Base-by-base conservation (phyloP, 1,284 basidiomycete species). In the Naganishia albida region DNA sequence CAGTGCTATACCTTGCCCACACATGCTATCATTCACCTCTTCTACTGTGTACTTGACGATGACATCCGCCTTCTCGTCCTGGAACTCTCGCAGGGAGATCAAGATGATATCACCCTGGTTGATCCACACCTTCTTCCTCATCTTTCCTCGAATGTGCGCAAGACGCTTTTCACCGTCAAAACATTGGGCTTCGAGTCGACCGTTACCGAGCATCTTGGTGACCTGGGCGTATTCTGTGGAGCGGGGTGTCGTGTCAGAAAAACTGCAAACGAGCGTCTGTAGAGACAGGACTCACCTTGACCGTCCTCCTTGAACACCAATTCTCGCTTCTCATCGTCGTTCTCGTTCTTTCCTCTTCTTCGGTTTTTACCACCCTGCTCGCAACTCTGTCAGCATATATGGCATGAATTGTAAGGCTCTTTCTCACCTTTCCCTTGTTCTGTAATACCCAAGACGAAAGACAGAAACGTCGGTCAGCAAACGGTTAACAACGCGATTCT, bases 71-170 rank as follows among this genome's bases (percentile, higher is more conserved):
- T 98, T 98, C 81, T 93, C 93, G 74, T 99, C 96, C 80, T 99
- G 95, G 86, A 99, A 99, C 65, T 99, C 96, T 72, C 96, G 91
- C 62, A 99, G 85, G 34, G 95, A 99, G 44, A 99, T 83, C 50
- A 99, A 84, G 69, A 99, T 88, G 77, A 99, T 98, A 77, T 99
- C 96, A 72, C 96, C 96, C 74, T 94, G 91, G 78, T 96, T 96
- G 80, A 99, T 99, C 96, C 96, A 99, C 72, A 90, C 94, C 88
- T 99, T 99, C 82, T 99, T 99, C 76, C 96, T 84, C 91, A 99
- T 94, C 83, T 98, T 98, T 63, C 96, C 96, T 80, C 96, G 87
- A 77, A 99, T 99, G 79, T 99, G 96, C 28, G 93, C 95, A 77
- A 99, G 83, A 73, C 95, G 85, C 82, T 97, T 98, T 84, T 96